A percentile compares a stretch with the other conserved stretches of the same genome.
phyloP scores from a whole-genome alignment of 192 early-diverging fungal species.

The Geosiphon pyriformis region DNA sequence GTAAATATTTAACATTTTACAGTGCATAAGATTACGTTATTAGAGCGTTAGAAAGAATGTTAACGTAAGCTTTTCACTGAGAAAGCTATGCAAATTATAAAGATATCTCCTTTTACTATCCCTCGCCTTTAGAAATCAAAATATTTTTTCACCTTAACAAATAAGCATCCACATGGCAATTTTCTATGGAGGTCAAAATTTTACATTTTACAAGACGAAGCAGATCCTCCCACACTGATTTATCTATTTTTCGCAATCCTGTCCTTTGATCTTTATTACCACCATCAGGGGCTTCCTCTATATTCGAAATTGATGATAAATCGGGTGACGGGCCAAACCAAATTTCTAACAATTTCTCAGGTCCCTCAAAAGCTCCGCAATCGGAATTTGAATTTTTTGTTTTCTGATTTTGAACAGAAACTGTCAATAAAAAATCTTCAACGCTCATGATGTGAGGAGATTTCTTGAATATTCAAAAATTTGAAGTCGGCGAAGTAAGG shows the following conservation, averaged over 20 bases:
- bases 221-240: constrained; percentile 87
- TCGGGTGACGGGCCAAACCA: constrained; percentile 76
- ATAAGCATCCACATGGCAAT: constrained; percentile 84
- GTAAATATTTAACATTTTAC: neutral
- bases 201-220: constrained; percentile 89
- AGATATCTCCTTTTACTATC: no score
- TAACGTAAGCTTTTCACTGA: no score
- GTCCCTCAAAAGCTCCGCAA: constrained; percentile 78
- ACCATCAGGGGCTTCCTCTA: constrained; percentile 26
- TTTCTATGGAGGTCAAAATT: constrained; percentile 80
- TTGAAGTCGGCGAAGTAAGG: no score
- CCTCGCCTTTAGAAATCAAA: no score
- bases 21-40: no score
- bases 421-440: no score
- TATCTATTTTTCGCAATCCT: constrained; percentile 73
- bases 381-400: no score
- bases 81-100: no score
- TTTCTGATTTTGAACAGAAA: no score
- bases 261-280: constrained; percentile 34
- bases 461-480: no score
- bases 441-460: no score
- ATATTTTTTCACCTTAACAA: constrained; percentile 61
- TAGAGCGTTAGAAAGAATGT: no score
- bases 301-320: constrained; percentile 24
- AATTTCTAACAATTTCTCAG: constrained; percentile 96